Conservation (phyloP, 352 stramenopile genomes). For the Phytophthora pseudosyringae region DNA sequence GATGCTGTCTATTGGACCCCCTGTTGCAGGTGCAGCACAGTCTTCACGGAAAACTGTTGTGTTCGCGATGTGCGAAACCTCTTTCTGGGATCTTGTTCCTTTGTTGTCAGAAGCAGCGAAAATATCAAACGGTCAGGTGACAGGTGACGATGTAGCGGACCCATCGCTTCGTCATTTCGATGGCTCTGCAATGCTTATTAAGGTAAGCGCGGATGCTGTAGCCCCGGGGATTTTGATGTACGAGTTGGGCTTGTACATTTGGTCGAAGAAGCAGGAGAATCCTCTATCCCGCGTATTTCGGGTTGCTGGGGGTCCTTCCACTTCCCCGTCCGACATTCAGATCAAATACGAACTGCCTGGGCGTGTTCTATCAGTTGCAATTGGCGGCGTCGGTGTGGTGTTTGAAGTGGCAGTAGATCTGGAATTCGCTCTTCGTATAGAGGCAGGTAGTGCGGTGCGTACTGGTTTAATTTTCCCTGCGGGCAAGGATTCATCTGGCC, state of each 20-base stretch:
- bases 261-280: constrained; percentile 44
- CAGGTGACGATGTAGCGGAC: constrained; percentile 6
- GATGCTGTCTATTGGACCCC: constrained; percentile 40
- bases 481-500: constrained; percentile 2
- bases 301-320: constrained; percentile 31
- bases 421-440: constrained; percentile 48
- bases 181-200: constrained; percentile 51
- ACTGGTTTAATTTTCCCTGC: constrained; percentile 58
- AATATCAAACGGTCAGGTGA: constrained; percentile 26
- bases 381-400: constrained; percentile 45
- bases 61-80: constrained; percentile 70
- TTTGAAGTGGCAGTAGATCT: constrained; percentile 68
- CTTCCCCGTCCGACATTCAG: constrained; percentile 30
- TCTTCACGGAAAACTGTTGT: constrained; percentile 40
- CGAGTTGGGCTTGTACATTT: constrained; percentile 53
- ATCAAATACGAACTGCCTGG: constrained; percentile 54
- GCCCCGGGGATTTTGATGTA: constrained; percentile 35
- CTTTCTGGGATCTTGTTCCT: constrained; percentile 72
- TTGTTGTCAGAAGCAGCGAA: constrained; percentile 58
- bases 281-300: constrained; percentile 44
- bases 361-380: constrained; percentile 47
- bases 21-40: constrained; percentile 10
- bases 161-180: constrained; percentile 29
- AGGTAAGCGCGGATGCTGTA: constrained; percentile 33
- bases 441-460: constrained; percentile 38